A percentile compares a stretch with the other conserved stretches of the same genome.
Evolutionary conservation across 345 rosid species (phyloP).

Genomic region (Melastoma malabathricum): DNA sequence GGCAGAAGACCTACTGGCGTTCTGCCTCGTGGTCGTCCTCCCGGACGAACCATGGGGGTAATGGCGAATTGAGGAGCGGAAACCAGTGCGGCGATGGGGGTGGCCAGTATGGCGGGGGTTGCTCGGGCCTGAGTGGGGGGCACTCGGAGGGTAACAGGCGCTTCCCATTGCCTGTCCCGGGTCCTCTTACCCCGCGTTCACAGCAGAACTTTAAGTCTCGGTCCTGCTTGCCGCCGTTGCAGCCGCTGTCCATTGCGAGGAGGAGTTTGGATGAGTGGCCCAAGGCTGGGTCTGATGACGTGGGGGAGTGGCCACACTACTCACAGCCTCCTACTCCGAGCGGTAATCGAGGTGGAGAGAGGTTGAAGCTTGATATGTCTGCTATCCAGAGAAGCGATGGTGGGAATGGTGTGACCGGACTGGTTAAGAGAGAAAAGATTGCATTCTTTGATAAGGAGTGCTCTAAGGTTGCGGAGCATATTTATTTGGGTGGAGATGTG

Average conservation of each 20-base stretch:
- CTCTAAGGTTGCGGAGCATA: slow-evolving; percentile 89
- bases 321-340: slow-evolving; percentile 79
- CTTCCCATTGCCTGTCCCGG: slow-evolving; percentile 31
- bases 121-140: slow-evolving; percentile 30
- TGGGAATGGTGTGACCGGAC: slow-evolving; percentile 38
- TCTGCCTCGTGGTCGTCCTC: slow-evolving; percentile 98
- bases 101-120: slow-evolving; percentile 31
- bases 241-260: slow-evolving; percentile 79
- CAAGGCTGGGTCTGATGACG: slow-evolving; percentile 87
- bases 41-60: slow-evolving; percentile 51
- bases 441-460: slow-evolving; percentile 95
- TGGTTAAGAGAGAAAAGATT: slow-evolving; percentile 78
- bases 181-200: slow-evolving; percentile 77
- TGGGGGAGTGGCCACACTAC: slow-evolving; percentile 94
- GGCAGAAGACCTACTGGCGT: slow-evolving; percentile 79
- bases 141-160: slow-evolving; percentile 23
- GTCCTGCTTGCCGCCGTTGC: slow-evolving; percentile 90
- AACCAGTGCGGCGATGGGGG: slow-evolving; percentile 11
- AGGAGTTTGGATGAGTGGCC: slow-evolving; percentile 99
- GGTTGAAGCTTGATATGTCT: slow-evolving; percentile 84
- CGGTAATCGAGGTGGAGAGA: slow-evolving; percentile 69
- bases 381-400: slow-evolving; percentile 58
- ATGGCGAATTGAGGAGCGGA: slow-evolving; percentile 25
- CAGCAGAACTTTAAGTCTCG: slow-evolving; percentile 80
- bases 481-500: slow-evolving; percentile 94